These are phyloP conservation scores for Trichosporon sp. DNA, from an alignment of 1,284 basidiomycete species.

Conservation along the genomic window DNA sequence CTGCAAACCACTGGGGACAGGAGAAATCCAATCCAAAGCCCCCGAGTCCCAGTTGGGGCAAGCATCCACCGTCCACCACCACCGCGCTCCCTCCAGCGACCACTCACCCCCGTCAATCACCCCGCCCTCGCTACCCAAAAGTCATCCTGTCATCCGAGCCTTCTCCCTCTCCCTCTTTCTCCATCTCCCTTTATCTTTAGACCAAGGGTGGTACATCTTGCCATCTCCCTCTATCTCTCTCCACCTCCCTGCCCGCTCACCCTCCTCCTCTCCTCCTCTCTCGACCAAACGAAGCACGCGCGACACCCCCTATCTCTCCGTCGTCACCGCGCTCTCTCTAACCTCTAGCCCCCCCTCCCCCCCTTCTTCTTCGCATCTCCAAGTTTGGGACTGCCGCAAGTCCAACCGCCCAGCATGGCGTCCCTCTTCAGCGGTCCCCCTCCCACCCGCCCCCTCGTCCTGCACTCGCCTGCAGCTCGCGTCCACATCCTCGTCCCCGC, in stretches of 20 bases:
- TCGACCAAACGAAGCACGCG: background rate
- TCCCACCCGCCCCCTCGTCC: constrained; percentile 49
- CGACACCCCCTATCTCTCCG: background rate
- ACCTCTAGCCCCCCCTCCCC: constrained; percentile 5
- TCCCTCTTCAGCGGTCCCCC: constrained; percentile 41
- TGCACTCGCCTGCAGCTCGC: constrained; percentile 46
- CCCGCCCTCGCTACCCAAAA: background rate
- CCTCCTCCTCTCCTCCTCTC: constrained; percentile 3
- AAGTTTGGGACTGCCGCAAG: constrained; percentile 22
- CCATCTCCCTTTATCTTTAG: constrained; percentile 6
- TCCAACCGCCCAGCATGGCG: constrained; percentile 38
- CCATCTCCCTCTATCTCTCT: constrained; percentile 1
- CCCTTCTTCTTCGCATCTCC: background rate
- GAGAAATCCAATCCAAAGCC: constrained; percentile 7
- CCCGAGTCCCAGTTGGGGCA: constrained; percentile 5
- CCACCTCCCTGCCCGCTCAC: background rate
- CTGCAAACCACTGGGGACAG: constrained; percentile 6
- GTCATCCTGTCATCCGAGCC: no score
- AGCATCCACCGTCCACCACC: background rate
- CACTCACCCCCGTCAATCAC: background rate
- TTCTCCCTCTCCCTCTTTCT: constrained; percentile 2
- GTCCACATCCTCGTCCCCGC: constrained; percentile 79
- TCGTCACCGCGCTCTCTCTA: constrained; percentile 1
- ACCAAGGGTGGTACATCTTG: constrained; percentile 8
- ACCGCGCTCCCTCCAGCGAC: background rate